Percentiles rank a stretch among this genome's conserved stretches.
Conservation (phyloP, 768 basidiomycete genomes). For the Pleurotus djamor region DNA sequence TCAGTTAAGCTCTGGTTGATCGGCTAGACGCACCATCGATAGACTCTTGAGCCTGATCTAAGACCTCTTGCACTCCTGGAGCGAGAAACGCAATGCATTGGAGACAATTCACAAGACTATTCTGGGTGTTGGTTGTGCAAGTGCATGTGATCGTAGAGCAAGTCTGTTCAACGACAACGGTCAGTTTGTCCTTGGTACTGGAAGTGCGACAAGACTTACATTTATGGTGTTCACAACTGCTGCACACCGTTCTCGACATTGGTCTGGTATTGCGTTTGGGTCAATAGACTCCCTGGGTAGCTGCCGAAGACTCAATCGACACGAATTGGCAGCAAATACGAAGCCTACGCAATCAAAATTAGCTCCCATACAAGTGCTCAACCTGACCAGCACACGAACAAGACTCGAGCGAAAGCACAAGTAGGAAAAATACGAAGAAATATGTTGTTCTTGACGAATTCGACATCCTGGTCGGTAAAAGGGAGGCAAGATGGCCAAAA, state of each 20-base stretch:
- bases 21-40: background rate
- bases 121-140: background rate
- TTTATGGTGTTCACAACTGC: constrained; percentile 1
- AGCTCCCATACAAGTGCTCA: too few relatives aligned
- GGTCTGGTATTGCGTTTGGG: background rate
- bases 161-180: background rate
- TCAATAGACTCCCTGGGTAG: background rate
- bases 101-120: background rate
- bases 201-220: background rate
- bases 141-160: background rate
- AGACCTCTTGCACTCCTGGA: background rate
- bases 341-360: background rate
- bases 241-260: background rate
- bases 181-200: background rate
- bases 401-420: background rate
- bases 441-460: background rate
- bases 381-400: background rate
- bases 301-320: background rate
- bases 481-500: background rate
- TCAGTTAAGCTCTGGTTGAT: too few relatives aligned
- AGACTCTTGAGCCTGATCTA: background rate
- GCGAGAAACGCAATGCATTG: constrained; percentile 1
- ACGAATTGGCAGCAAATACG: background rate
- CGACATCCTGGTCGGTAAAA: too few relatives aligned
- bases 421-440: background rate